Conservation (phyloP, 345 rosid genomes). For the Crucihimalaya himalaica region DNA sequence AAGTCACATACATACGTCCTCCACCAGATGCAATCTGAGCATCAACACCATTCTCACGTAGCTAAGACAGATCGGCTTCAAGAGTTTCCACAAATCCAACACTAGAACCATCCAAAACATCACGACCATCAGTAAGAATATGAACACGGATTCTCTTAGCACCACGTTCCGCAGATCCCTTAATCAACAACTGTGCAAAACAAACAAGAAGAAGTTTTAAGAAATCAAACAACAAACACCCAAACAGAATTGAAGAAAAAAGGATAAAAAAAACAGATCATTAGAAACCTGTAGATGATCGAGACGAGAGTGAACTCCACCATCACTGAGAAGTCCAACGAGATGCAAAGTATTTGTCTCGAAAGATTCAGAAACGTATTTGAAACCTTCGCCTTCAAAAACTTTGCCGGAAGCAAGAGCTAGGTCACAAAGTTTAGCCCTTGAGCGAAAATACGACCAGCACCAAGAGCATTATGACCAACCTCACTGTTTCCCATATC, state of each 20-base stretch:
- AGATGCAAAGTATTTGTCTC: slow-evolving; percentile 71
- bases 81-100: slow-evolving; percentile 83
- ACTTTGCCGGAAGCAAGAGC: slow-evolving; percentile 93
- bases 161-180: slow-evolving; percentile 82
- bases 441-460: slow-evolving; percentile 94
- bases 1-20: slow-evolving; percentile 94
- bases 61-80: slow-evolving; percentile 60
- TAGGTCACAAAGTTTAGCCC: slow-evolving; percentile 94
- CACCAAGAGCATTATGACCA: slow-evolving; percentile 98
- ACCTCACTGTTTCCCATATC: slow-evolving; percentile 99
- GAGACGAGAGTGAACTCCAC: slow-evolving; percentile 95
- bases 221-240: not conserved
- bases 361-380: slow-evolving; percentile 63
- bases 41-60: slow-evolving; percentile 79
- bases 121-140: slow-evolving; percentile 95
- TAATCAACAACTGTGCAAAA: slow-evolving; percentile 67
- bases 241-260: not conserved
- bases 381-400: slow-evolving; percentile 83
- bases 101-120: slow-evolving; percentile 94
- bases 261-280: not conserved
- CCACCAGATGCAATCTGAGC: slow-evolving; percentile 98
- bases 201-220: not conserved
- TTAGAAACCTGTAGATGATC: slow-evolving; percentile 78
- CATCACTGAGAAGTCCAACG: slow-evolving; percentile 91
- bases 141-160: slow-evolving; percentile 93